Conservation (phyloP, 2,329 filamentous ascomycete genomes). For the Chaetomiaceae sp. region DNA sequence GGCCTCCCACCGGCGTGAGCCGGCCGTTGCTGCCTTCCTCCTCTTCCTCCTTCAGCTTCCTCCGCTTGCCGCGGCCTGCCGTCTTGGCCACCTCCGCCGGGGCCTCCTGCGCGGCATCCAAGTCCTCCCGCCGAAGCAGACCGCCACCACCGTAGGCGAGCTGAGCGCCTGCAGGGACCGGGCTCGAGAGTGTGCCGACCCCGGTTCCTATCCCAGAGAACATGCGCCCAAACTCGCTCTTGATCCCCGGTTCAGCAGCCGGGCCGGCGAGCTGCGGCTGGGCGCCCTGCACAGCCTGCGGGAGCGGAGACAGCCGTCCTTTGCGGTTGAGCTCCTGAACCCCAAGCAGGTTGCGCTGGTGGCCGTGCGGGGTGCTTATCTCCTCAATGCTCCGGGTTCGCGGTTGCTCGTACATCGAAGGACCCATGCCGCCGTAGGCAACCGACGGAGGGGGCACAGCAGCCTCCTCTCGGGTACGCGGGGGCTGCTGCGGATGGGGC, state of each 20-base stretch:
- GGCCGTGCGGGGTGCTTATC: slow-evolving; percentile 52
- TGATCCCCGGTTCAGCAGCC: slow-evolving; percentile 80
- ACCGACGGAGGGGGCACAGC: slow-evolving; percentile 46
- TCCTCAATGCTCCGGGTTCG: slow-evolving; percentile 44
- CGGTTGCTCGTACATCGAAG: slow-evolving; percentile 41
- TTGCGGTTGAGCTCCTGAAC: slow-evolving; percentile 77
- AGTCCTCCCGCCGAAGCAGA: slow-evolving; percentile 50
- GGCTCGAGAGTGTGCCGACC: slow-evolving; percentile 50
- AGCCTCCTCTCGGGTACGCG: slow-evolving; percentile 45
- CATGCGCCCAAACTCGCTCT: slow-evolving; percentile 91
- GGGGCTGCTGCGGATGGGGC: slow-evolving; percentile 32
- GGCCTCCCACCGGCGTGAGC: slow-evolving; percentile 53
- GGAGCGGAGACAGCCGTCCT: slow-evolving; percentile 80
- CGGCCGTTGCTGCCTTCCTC: slow-evolving; percentile 65
- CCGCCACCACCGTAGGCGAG: slow-evolving; percentile 45
- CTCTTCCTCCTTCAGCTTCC: slow-evolving; percentile 76
- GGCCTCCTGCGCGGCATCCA: slow-evolving; percentile 43
- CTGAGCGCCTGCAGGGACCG: slow-evolving; percentile 40
- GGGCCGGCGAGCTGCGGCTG: slow-evolving; percentile 77
- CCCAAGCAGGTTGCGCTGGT: slow-evolving; percentile 65
- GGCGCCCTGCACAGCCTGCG: slow-evolving; percentile 89
- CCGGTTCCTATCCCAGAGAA: slow-evolving; percentile 81
- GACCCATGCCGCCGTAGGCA: slow-evolving; percentile 43
- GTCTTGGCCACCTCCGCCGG: slow-evolving; percentile 40
- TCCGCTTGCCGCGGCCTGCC: slow-evolving; percentile 51